Evolutionary conservation across 768 basidiomycete genomes (phyloP), one percentile per base, ranked within the genome.

Genomic region (Mrakia hoshinonis): DNA sequence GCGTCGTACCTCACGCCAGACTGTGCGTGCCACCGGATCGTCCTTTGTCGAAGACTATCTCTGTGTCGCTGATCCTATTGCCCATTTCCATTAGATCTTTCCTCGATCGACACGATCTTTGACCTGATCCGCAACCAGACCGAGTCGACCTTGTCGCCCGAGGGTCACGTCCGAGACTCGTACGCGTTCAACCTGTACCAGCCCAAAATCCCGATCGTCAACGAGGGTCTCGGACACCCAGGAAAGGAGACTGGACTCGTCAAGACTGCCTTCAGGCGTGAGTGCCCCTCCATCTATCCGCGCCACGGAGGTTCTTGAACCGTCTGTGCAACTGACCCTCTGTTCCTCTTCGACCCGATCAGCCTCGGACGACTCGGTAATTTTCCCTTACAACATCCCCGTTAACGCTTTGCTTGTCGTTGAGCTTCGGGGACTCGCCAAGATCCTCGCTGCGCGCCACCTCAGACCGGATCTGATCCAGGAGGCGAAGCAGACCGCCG

Each of bases 351-450:
- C 1, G 86, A 87, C 74, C 87, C 89, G 76, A 81, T n/a, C 89
- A 69, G 89, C 89, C 15, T 89, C 87, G 0, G 89, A 91, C 76
- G 89, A 91, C 76, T 77, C 89, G 51, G 87, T 85, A 74, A 79
- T 83, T 34, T 90, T 85, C 74, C 85, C 89, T 4, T 91, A 89
- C 79, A 81, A 89, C 71, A 88, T 86, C 0, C 86, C 89, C 3
- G 89, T 88, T 9, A 91, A 91, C 79, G 89, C 89, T 9, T 89
- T 91, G 88, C 81, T 91, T 67, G 88, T 86, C 69, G 87, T 90
- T 22, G 89, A 91, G 76, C 79, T 90, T 52, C 46, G 47, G 29
- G 65, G 65, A 75, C 77, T 90, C 36, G 87, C 86, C 0, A 79
- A 82, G 18, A 81, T 90, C 31, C 80, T 91, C 38, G 85, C 88